Evolutionary conservation across 2,329 filamentous ascomycete genomes (phyloP).

Genomic region (Pseudogymnoascus sp.): DNA sequence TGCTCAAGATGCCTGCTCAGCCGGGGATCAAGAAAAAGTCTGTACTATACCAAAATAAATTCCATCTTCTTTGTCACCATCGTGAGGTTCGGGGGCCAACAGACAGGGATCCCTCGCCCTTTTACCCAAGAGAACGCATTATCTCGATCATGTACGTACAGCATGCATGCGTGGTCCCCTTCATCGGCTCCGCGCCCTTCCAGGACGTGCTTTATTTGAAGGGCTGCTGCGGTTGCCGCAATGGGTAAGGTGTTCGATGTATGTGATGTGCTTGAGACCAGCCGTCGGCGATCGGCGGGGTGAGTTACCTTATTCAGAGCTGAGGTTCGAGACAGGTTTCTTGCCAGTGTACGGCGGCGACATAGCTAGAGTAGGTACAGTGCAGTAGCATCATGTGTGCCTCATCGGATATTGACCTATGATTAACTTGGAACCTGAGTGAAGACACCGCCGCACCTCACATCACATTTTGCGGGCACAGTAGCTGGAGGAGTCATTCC

Average conservation of each 20-base stretch:
- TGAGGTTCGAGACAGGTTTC: background rate
- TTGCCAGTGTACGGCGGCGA: background rate
- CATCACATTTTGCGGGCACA: too few species aligned
- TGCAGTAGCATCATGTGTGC: background rate
- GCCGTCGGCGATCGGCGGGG: background rate
- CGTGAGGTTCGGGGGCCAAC: background rate
- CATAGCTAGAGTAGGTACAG: background rate
- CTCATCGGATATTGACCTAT: background rate
- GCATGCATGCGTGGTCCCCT: background rate
- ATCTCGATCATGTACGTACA: background rate
- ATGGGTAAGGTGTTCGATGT: background rate
- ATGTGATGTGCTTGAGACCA: background rate
- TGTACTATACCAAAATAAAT: constrained; percentile 5
- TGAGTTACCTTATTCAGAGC: background rate
- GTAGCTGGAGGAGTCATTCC: background rate
- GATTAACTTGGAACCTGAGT: constrained; percentile 1
- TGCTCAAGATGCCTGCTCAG: background rate
- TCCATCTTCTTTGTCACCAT: background rate
- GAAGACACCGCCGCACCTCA: background rate
- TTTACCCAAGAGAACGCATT: background rate
- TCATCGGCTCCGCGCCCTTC: background rate
- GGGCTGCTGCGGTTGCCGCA: background rate
- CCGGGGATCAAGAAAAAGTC: background rate
- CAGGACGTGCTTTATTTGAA: constrained; percentile 4
- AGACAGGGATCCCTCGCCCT: background rate